These are phyloP conservation scores for Gaeumannomyces tritici DNA, from an alignment of 2,329 filamentous ascomycete species.

Conservation along the genomic window DNA sequence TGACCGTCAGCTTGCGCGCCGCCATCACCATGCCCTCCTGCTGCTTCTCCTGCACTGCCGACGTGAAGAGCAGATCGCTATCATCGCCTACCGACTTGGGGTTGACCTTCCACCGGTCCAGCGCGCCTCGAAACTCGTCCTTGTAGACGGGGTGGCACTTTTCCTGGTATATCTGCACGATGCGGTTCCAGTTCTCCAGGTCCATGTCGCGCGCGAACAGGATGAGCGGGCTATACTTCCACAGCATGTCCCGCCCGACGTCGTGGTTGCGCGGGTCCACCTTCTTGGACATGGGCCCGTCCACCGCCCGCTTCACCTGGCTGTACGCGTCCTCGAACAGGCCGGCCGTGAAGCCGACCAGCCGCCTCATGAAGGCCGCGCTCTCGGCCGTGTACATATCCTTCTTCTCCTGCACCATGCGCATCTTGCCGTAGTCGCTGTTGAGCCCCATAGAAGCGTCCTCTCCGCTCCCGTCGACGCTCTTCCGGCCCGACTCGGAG, in stretches of 20 bases:
- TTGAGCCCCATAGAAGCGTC: slow-evolving; percentile 44
- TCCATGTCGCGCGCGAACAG: slow-evolving; percentile 85
- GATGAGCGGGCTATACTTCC: slow-evolving; percentile 81
- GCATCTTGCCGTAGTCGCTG: slow-evolving; percentile 79
- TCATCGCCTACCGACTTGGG: slow-evolving; percentile 72
- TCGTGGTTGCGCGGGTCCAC: slow-evolving; percentile 65
- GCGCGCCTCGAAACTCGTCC: slow-evolving; percentile 69
- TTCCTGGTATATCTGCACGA: slow-evolving; percentile 73
- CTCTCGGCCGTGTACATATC: slow-evolving; percentile 77
- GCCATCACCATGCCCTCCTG: slow-evolving; percentile 63
- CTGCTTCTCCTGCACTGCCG: slow-evolving; percentile 68
- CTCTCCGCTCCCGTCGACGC: slow-evolving; percentile 37
- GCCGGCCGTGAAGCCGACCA: slow-evolving; percentile 72
- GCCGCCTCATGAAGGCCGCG: slow-evolving; percentile 63
- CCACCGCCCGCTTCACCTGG: slow-evolving; percentile 56
- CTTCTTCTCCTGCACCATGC: slow-evolving; percentile 88
- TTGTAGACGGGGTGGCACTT: slow-evolving; percentile 70
- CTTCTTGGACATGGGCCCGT: slow-evolving; percentile 52
- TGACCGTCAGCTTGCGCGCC: slow-evolving; percentile 85
- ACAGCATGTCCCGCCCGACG: slow-evolving; percentile 62
- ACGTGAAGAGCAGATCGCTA: slow-evolving; percentile 77
- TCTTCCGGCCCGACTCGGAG: slow-evolving; percentile 28
- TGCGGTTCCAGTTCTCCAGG: slow-evolving; percentile 66
- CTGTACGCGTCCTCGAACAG: slow-evolving; percentile 70
- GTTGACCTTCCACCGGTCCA: slow-evolving; percentile 70